A percentile compares a stretch with the other conserved stretches of the same genome.
Evolutionary conservation across 176 grass and related monocot species (phyloP).

Genomic region (Carex scoparia): DNA sequence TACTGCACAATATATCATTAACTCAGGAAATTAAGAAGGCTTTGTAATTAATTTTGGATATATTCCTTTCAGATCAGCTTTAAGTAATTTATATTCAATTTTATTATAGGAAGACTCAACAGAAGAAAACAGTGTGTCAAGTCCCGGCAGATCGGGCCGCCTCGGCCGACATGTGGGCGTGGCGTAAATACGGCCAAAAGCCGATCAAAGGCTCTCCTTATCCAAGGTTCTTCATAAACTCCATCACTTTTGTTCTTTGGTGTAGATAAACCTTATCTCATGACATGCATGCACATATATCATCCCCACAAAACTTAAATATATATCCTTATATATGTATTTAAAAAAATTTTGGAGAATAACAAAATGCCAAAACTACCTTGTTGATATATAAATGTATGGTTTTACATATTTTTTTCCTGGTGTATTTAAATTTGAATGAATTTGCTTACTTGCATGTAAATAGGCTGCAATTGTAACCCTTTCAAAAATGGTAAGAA

Average conservation of each 20-base stretch:
- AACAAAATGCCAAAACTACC: background rate
- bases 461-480: background rate
- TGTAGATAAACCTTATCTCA: constrained; percentile 19
- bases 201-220: constrained; percentile 51
- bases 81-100: background rate
- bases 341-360: background rate
- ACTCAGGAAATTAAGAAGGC: background rate
- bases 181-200: constrained; percentile 57
- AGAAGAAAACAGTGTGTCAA: constrained; percentile 45
- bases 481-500: background rate
- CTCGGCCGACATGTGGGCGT: constrained; percentile 41
- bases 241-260: background rate
- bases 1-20: background rate
- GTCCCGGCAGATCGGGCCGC: constrained; percentile 27
- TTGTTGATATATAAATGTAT: background rate
- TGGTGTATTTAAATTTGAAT: background rate
- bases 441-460: background rate
- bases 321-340: background rate
- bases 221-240: constrained; percentile 32
- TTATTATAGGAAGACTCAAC: constrained; percentile 39
- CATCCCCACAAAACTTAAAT: background rate
- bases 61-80: background rate
- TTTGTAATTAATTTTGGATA: background rate
- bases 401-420: background rate
- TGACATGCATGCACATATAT: background rate